phyloP scores from a whole-genome alignment of 108 stramenopile species.

The Cylindrotheca closterium region DNA sequence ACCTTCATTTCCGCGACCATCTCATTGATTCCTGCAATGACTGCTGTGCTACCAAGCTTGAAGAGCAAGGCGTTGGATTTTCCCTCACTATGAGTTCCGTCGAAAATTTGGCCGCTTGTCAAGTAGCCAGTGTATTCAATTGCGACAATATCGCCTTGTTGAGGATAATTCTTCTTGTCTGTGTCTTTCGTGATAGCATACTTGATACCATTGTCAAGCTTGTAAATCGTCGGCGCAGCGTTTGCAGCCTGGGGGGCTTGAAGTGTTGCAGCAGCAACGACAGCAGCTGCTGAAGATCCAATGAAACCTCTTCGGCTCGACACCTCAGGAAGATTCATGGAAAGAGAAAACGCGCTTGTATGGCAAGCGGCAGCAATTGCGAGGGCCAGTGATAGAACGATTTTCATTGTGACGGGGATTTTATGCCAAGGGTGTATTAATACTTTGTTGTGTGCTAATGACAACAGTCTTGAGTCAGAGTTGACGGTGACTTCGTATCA shows the following conservation, averaged over 20 bases:
- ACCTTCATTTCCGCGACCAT: slow-evolving; percentile 77
- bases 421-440: not conserved
- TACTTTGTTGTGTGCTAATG: too few species aligned
- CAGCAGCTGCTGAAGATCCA: slow-evolving; percentile 1
- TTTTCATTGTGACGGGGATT: not conserved
- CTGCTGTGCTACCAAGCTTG: slow-evolving; percentile 70
- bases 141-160: slow-evolving; percentile 73
- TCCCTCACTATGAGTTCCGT: slow-evolving; percentile 84
- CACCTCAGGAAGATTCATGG: slow-evolving; percentile 1
- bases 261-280: not conserved
- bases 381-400: not conserved
- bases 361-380: not conserved
- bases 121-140: slow-evolving; percentile 89
- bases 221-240: slow-evolving; percentile 70
- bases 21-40: slow-evolving; percentile 77
- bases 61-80: slow-evolving; percentile 74
- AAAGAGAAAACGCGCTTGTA: slow-evolving; percentile 5
- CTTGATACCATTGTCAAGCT: slow-evolving; percentile 60
- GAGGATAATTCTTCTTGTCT: slow-evolving; percentile 41
- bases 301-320: slow-evolving; percentile 7
- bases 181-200: slow-evolving; percentile 68
- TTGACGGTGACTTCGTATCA: too few species aligned
- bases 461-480: too few species aligned
- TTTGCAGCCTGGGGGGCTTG: not conserved
- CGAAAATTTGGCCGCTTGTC: slow-evolving; percentile 77